Percentiles rank a stretch among this genome's conserved stretches.
phyloP scores from a whole-genome alignment of 1,139 yeast species.

The Suhomyces wounanorum region DNA sequence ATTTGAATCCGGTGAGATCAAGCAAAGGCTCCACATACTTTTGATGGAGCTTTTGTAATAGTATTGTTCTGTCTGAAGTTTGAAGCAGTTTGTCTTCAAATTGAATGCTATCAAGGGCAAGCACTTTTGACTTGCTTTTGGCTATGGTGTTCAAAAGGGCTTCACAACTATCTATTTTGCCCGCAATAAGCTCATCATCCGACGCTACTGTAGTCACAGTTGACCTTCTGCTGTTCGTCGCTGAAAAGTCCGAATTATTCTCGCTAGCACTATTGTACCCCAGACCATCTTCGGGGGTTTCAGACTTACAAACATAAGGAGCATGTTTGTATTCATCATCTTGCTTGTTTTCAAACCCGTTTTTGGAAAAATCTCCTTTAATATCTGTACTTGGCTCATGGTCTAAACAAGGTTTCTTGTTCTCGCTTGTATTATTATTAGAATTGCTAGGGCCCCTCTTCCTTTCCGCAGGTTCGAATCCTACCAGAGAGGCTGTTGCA shows the following conservation, averaged over 20 bases:
- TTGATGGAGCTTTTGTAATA: slow-evolving; percentile 17
- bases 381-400: neutral
- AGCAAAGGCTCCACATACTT: slow-evolving; percentile 22
- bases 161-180: slow-evolving; percentile 1
- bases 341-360: neutral
- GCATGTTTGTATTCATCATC: neutral
- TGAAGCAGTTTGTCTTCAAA: slow-evolving; percentile 8
- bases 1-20: slow-evolving; percentile 20
- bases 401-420: neutral
- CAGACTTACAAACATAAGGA: neutral
- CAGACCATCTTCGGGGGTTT: slow-evolving; percentile 1
- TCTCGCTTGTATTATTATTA: neutral
- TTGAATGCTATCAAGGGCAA: slow-evolving; percentile 5
- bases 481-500: slow-evolving; percentile 1
- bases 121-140: slow-evolving; percentile 1
- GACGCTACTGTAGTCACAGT: slow-evolving; percentile 8
- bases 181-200: neutral
- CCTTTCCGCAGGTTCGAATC: slow-evolving; percentile 9
- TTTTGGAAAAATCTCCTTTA: neutral
- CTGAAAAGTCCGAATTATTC: slow-evolving; percentile 11
- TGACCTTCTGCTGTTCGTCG: slow-evolving; percentile 8
- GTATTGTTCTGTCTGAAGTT: slow-evolving; percentile 9
- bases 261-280: slow-evolving; percentile 2
- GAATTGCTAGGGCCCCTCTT: slow-evolving; percentile 2
- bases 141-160: slow-evolving; percentile 3